Evolutionary conservation across 1,139 yeast species (phyloP), one percentile per base, ranked within the genome.

Genomic region (Nakaseomyces kungkrabaensis): DNA sequence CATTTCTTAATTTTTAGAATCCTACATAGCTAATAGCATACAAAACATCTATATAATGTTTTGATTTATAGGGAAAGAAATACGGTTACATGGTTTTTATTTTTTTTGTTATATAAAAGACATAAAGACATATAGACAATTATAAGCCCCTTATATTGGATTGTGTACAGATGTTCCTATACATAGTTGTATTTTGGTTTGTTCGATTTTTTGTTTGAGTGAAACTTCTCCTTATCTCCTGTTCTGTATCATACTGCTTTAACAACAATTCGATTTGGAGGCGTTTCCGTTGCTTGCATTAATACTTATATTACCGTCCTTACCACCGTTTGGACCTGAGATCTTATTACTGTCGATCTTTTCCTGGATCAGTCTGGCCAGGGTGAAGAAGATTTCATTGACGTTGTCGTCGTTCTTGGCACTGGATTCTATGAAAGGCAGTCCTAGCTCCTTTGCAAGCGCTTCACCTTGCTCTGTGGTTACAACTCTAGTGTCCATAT

Each of bases 341-440:
- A 61, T 46, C 48, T 63, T 65, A 38, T 69, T 71, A 50, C 69
- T 67, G 51, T 71, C 73, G 62, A 82, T 81, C 67, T 83, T 85
- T 51, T 86, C 94, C 71, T 86, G 87, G 63, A 88, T 87, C 60
- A 85, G 75, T 47, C 86, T 80, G n/a, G 97, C 96, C 63, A 92
- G 78, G 59, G 87, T 87, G 70, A 85, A 82, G 72, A 92, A 92
- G 50, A 95, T 84, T 51, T 89, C 87, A 63, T 88, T 95, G 54
- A 92, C 98, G 65, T 90, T 89, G 55, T 81, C 82, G 62, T 89
- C 90, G 50, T 92, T 84, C 75, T 94, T 92, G 47, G 98, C 98
- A 70, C 92, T 81, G 26, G 97, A 94, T 72, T 92, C 98, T 66
- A 92, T 77, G 70, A 92, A 92, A 43, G 96, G 95, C 50, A 94